These are phyloP conservation scores for Rossbeevera mucosa DNA, from an alignment of 768 basidiomycete genomes.

Conservation along the genomic window DNA sequence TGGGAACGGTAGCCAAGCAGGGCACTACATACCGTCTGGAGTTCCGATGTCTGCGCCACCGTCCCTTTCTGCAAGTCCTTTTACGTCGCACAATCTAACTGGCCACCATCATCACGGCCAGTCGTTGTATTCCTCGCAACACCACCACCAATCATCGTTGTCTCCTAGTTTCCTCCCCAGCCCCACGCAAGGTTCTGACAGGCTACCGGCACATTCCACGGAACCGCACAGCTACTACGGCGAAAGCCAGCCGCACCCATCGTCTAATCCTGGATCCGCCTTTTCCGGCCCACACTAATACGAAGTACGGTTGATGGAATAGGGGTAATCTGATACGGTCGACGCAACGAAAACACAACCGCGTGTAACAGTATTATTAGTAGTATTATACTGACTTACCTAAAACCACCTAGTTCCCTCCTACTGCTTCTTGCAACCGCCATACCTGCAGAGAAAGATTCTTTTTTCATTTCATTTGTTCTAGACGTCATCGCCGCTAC, in stretches of 20 bases:
- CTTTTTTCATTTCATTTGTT: slow-evolving; percentile 19
- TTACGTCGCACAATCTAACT: slow-evolving; percentile 25
- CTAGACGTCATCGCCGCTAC: slow-evolving; percentile 18
- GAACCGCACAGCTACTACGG: slow-evolving; percentile 31
- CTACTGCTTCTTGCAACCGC: slow-evolving; percentile 28
- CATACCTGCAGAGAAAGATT: slow-evolving; percentile 17
- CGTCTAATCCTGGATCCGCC: slow-evolving; percentile 26
- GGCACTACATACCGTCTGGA: slow-evolving; percentile 29
- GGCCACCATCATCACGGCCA: slow-evolving; percentile 26
- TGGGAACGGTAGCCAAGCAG: slow-evolving; percentile 25
- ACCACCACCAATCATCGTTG: slow-evolving; percentile 27
- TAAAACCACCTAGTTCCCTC: slow-evolving; percentile 28
- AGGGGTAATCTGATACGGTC: slow-evolving; percentile 19
- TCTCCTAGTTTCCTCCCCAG: slow-evolving; percentile 29
- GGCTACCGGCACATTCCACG: slow-evolving; percentile 23
- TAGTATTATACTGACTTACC: slow-evolving; percentile 32
- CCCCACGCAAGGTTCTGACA: slow-evolving; percentile 28
- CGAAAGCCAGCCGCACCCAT: slow-evolving; percentile 25
- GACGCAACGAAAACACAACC: slow-evolving; percentile 16
- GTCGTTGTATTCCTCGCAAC: slow-evolving; percentile 31
- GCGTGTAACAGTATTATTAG: slow-evolving; percentile 34
- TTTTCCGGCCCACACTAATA: slow-evolving; percentile 29
- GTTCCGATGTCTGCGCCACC: slow-evolving; percentile 53
- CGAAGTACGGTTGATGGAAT: slow-evolving; percentile 9
- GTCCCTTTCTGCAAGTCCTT: slow-evolving; percentile 41